Evolutionary conservation across 1,284 basidiomycete genomes (phyloP).

Genomic region (Sporisorium scitamineum): DNA sequence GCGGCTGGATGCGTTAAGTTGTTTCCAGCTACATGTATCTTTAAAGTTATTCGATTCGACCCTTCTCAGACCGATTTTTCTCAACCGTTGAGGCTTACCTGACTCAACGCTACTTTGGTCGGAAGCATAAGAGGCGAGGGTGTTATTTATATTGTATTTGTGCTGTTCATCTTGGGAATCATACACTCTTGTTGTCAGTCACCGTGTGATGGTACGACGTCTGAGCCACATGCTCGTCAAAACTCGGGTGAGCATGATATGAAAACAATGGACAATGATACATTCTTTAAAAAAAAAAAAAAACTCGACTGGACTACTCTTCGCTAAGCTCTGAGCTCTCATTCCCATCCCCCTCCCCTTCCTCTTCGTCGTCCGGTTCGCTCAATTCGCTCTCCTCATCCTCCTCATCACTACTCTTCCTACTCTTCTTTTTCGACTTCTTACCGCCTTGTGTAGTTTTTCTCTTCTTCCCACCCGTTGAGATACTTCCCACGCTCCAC

Average conservation of each 20-base stretch:
- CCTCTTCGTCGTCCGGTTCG: constrained; percentile 24
- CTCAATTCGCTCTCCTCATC: constrained; percentile 20
- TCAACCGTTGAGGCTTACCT: no score
- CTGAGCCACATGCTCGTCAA: no score
- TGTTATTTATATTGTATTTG: no score
- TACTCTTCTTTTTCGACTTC: constrained; percentile 10
- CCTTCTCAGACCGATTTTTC: neutral
- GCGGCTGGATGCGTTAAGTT: constrained; percentile 28
- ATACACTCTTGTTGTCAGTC: no score
- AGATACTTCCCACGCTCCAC: constrained; percentile 17
- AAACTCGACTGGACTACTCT: no score
- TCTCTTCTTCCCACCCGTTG: neutral
- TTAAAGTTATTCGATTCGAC: neutral
- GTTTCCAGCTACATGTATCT: neutral
- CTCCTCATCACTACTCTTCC: constrained; percentile 8
- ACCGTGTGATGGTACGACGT: no score
- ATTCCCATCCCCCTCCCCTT: constrained; percentile 15
- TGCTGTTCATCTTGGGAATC: no score
- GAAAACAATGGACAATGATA: no score
- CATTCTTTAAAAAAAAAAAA: no score
- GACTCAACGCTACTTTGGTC: no score
- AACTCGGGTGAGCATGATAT: no score
- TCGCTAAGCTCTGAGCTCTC: constrained; percentile 18
- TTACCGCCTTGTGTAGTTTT: constrained; percentile 2
- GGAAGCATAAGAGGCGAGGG: no score